phyloP scores from a whole-genome alignment of 192 early-diverging fungal genomes.

The Mortierella hygrophila region DNA sequence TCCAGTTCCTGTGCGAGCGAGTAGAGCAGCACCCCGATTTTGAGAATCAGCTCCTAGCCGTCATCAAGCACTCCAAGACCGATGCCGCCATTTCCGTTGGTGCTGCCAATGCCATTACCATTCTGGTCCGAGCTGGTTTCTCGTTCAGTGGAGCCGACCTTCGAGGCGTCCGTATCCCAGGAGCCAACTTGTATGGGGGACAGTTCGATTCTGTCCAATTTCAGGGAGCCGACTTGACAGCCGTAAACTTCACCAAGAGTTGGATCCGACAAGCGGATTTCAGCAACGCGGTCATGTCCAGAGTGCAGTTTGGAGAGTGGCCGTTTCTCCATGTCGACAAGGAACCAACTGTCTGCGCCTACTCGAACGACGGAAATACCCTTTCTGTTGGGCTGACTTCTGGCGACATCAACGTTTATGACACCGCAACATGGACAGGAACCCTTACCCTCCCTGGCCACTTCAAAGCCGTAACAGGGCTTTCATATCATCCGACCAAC shows the following conservation, averaged over 20 bases:
- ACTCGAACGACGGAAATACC: background rate
- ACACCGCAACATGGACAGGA: background rate
- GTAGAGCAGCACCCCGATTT: background rate
- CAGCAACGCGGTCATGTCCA: background rate
- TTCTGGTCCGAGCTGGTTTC: background rate
- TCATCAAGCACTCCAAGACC: background rate
- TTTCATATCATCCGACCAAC: background rate
- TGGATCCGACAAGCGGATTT: conserved; percentile 10
- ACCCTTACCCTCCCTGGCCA: background rate
- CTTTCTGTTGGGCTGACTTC: background rate
- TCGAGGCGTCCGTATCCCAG: background rate
- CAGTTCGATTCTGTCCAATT: background rate
- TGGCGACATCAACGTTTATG: background rate
- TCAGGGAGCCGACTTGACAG: conserved; percentile 1
- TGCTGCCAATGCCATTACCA: conserved; percentile 4
- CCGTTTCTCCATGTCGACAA: background rate
- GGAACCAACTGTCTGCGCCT: background rate
- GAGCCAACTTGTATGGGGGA: background rate
- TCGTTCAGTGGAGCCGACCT: background rate
- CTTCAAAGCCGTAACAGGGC: background rate
- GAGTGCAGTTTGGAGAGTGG: conserved; percentile 13
- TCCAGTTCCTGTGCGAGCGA: background rate
- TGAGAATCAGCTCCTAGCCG: background rate
- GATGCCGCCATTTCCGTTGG: background rate
- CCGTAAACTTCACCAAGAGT: background rate